phyloP scores from a whole-genome alignment of 2,329 filamentous ascomycete genomes.

The Aspergillus jensenii region DNA sequence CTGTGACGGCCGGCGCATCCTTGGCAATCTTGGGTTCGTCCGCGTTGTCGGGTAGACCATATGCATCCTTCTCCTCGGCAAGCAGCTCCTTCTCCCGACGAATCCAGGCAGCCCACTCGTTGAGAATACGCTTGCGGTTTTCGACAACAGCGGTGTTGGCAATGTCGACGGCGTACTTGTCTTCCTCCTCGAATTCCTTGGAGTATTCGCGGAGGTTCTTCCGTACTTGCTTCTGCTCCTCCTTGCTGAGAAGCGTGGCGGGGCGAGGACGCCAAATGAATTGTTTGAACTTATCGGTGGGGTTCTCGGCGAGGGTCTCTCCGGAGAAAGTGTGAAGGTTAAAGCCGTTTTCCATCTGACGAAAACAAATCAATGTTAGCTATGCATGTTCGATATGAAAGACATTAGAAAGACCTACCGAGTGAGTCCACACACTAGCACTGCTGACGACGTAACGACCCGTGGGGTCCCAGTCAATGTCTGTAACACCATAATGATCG shows the following conservation, averaged over 20 bases:
- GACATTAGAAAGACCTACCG: slow-evolving; percentile 53
- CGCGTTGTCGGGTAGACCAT: slow-evolving; percentile 66
- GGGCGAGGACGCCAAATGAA: slow-evolving; percentile 92
- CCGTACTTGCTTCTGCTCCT: slow-evolving; percentile 96
- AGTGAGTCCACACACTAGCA: slow-evolving; percentile 93
- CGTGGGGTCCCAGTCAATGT: slow-evolving; percentile 97
- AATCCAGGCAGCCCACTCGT: slow-evolving; percentile 88
- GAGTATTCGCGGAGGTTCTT: slow-evolving; percentile 98
- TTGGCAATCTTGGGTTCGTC: slow-evolving; percentile 56
- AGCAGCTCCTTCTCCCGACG: slow-evolving; percentile 70
- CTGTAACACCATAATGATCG: slow-evolving; percentile 96
- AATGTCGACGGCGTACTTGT: slow-evolving; percentile 87
- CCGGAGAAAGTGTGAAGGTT: slow-evolving; percentile 97
- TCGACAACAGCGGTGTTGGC: slow-evolving; percentile 94
- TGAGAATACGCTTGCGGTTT: slow-evolving; percentile 74
- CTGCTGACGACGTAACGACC: slow-evolving; percentile 92
- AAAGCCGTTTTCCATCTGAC: slow-evolving; percentile 97
- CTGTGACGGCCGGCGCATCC: slow-evolving; percentile 54
- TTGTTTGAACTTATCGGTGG: slow-evolving; percentile 96
- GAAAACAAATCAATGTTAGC: slow-evolving; percentile 21
- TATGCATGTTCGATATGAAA: slow-evolving; percentile 6
- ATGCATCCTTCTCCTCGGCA: slow-evolving; percentile 66
- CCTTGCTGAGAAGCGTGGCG: slow-evolving; percentile 85
- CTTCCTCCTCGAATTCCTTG: slow-evolving; percentile 91
- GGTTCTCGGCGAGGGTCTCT: slow-evolving; percentile 82